phyloP scores from a whole-genome alignment of 495 filamentous ascomycete species.

The Penicillium steckii region DNA sequence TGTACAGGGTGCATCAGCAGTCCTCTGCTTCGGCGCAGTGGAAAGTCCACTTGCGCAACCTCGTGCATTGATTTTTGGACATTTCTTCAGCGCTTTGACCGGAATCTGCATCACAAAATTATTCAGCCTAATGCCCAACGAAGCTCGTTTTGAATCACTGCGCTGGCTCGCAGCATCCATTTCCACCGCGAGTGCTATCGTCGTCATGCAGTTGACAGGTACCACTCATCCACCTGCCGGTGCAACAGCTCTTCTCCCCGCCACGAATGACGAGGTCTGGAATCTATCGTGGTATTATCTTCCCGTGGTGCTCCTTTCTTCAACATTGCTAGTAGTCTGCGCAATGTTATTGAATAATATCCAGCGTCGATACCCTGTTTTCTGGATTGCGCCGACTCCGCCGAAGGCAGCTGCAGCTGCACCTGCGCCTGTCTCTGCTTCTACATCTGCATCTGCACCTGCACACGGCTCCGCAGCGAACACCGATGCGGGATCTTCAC shows the following conservation, averaged over 20 bases:
- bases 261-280: conserved; percentile 52
- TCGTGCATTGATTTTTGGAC: conserved; percentile 65
- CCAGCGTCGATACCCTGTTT: conserved; percentile 66
- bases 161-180: conserved; percentile 69
- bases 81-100: conserved; percentile 61
- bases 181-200: conserved; percentile 60
- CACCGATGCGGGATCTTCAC: conserved; percentile 1
- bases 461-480: not conserved
- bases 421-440: not conserved
- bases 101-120: conserved; percentile 67
- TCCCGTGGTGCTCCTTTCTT: conserved; percentile 61
- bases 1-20: conserved; percentile 67
- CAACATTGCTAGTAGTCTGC: conserved; percentile 55
- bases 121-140: conserved; percentile 54
- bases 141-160: conserved; percentile 46
- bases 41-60: conserved; percentile 75
- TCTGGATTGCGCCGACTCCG: conserved; percentile 52
- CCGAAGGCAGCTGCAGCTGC: not conserved
- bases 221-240: conserved; percentile 83
- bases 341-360: conserved; percentile 73
- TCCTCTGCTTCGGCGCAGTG: conserved; percentile 66
- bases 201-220: conserved; percentile 69
- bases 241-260: conserved; percentile 75
- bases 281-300: conserved; percentile 69
- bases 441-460: not conserved